Base-by-base conservation (phyloP, 1,284 basidiomycete species). In the Mycosarcoma mackinlayi region DNA sequence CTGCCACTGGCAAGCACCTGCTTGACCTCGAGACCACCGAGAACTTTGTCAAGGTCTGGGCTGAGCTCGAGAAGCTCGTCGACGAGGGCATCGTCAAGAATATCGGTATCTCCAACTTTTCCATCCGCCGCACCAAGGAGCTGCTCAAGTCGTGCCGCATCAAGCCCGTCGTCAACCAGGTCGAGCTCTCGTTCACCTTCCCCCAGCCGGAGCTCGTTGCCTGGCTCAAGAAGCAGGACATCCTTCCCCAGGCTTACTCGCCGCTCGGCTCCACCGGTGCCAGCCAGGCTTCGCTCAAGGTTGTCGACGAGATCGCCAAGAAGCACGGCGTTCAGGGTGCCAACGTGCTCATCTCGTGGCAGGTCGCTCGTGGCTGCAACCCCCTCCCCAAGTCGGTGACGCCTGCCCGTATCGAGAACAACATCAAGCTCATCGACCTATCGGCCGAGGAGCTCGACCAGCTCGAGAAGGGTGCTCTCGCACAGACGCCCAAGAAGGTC, bases 151-250 rank as follows among this genome's bases (percentile, higher is more conserved):
- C 58, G 21, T 62, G 59, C 48, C 54, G 65, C 37, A 76, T 76
- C 64, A 72, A 75, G 47, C 77, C 77, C 37, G 67, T 72, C 41
- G 67, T 75, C 40, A 79, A 79, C 72, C 77, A 79, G 62, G 76
- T 79, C 53, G 77, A 79, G 59, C 73, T 79, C 39, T 71, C 68
- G 30, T 75, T 65, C 49, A 72, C 66, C 44, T 71, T 67, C 90
- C 92, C 37, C 91, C 94, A 84, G 89, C 89, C 2, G 19, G 91
- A 92, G 77, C 86, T 94, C 24, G 86, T 94, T 30, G 84, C 92
- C 56, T 85, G 89, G 84, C 90, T 89, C 70, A 57, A 86, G 61
- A 27, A 39, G 37, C 40, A 52, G 38, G 71, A 76, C 58, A 71
- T 75, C 53, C 54, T 70, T 16, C 61, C 75, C 28, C 70, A 79